phyloP scores from a whole-genome alignment of 257 asterid species.

The Rhazya stricta region DNA sequence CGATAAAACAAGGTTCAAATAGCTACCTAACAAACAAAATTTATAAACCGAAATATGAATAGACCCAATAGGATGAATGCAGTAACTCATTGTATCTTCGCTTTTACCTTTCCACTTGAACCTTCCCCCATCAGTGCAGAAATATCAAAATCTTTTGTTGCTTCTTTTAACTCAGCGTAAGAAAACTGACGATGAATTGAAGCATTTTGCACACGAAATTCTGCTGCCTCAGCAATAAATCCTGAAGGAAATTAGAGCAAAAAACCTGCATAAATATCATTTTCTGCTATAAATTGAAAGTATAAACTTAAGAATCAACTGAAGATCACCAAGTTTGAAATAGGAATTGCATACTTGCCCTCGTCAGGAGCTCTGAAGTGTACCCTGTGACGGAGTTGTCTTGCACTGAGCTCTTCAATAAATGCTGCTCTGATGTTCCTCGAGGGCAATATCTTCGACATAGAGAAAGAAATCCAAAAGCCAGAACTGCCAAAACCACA shows the following conservation, averaged over 20 bases:
- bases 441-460: constrained; percentile 40
- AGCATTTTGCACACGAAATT: constrained; percentile 36
- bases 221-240: constrained; percentile 47
- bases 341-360: constrained; percentile 42
- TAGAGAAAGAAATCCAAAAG: constrained; percentile 37
- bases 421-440: constrained; percentile 53
- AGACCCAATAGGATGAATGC: neutral
- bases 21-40: neutral
- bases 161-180: constrained; percentile 51
- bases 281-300: too few relatives aligned
- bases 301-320: neutral
- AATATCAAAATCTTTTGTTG: constrained; percentile 49
- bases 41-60: too few relatives aligned
- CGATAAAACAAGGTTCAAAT: constrained; percentile 9
- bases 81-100: neutral
- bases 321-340: neutral
- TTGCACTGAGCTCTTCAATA: constrained; percentile 45
- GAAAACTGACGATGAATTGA: constrained; percentile 49
- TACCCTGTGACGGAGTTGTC: constrained; percentile 35
- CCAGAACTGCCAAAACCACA: constrained; percentile 33
- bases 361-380: constrained; percentile 45
- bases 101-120: constrained; percentile 52
- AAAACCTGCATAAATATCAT: too few relatives aligned
- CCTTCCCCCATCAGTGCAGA: constrained; percentile 52
- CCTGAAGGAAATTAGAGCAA: constrained; percentile 32